Evolutionary conservation across 345 rosid genomes (phyloP).

Genomic region (Boechera stricta): DNA sequence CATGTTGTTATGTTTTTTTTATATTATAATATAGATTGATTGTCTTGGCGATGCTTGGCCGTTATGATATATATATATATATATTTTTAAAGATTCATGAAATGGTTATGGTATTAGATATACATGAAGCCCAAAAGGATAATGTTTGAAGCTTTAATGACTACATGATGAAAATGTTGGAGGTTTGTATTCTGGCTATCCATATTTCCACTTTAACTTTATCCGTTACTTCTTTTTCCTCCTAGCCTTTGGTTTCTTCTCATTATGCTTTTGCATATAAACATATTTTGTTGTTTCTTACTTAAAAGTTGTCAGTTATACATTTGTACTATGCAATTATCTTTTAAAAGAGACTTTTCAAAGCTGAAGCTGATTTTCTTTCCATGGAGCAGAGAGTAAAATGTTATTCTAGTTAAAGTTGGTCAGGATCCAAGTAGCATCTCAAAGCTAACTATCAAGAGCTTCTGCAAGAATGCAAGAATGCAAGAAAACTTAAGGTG

Average conservation of each 20-base stretch:
- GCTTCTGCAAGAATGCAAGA: slow-evolving; percentile 94
- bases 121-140: slow-evolving; percentile 97
- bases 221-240: neutral
- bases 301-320: neutral
- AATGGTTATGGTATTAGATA: slow-evolving; percentile 95
- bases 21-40: slow-evolving; percentile 1
- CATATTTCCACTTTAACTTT: neutral
- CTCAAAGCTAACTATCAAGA: slow-evolving; percentile 64
- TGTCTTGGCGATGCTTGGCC: neutral
- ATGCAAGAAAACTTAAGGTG: slow-evolving; percentile 91
- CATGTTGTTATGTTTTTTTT: neutral
- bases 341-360: neutral
- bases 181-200: slow-evolving; percentile 60
- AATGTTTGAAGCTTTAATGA: slow-evolving; percentile 89
- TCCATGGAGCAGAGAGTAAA: slow-evolving; percentile 68
- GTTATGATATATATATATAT: neutral
- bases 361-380: slow-evolving; percentile 90
- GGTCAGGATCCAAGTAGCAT: slow-evolving; percentile 76
- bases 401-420: slow-evolving; percentile 58
- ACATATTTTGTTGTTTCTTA: slow-evolving; percentile 18
- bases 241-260: slow-evolving; percentile 26
- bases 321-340: slow-evolving; percentile 6
- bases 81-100: slow-evolving; percentile 72
- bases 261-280: neutral
- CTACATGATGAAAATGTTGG: slow-evolving; percentile 90